A percentile compares a stretch with the other conserved stretches of the same genome.
Evolutionary conservation across 23 red algal genomes (phyloP).

Genomic region (Gracilaria gracilis): DNA sequence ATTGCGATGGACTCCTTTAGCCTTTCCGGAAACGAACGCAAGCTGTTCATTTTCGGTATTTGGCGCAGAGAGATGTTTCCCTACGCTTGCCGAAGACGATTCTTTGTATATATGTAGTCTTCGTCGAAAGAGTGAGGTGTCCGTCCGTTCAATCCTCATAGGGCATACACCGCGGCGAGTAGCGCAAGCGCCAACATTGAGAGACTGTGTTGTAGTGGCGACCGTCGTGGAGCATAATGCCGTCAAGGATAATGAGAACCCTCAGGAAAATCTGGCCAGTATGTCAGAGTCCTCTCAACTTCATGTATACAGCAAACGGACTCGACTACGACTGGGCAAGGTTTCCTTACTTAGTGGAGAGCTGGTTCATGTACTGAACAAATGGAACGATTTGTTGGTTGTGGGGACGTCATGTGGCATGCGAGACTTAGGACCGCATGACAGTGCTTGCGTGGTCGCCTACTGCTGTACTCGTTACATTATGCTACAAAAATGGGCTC

Average conservation of each 20-base stretch:
- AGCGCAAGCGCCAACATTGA: conserved; percentile 8
- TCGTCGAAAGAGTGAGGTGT: conserved; percentile 44
- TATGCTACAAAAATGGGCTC: conserved; percentile 1
- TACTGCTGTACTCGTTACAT: conserved; percentile 39
- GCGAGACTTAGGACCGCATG: neutral
- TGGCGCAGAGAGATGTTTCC: conserved; percentile 66
- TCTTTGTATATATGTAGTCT: conserved; percentile 55
- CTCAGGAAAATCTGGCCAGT: neutral
- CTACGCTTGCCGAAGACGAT: conserved; percentile 44
- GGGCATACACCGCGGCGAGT: conserved; percentile 53
- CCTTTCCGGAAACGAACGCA: conserved; percentile 66
- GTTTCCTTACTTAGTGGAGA: conserved; percentile 45
- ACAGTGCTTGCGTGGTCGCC: conserved; percentile 33
- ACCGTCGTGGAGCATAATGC: conserved; percentile 13
- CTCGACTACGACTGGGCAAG: conserved; percentile 1
- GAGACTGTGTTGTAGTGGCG: conserved; percentile 53
- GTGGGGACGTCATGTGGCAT: conserved; percentile 53
- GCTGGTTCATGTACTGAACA: conserved; percentile 43
- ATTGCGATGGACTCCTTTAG: conserved; percentile 53
- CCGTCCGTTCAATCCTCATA: conserved; percentile 60
- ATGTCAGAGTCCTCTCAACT: conserved; percentile 27
- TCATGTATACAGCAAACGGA: conserved; percentile 10
- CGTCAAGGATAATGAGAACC: neutral
- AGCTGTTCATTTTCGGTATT: conserved; percentile 53
- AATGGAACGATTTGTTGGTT: conserved; percentile 54